phyloP scores from a whole-genome alignment of 768 basidiomycete genomes.

The Clathrus columnatus region DNA sequence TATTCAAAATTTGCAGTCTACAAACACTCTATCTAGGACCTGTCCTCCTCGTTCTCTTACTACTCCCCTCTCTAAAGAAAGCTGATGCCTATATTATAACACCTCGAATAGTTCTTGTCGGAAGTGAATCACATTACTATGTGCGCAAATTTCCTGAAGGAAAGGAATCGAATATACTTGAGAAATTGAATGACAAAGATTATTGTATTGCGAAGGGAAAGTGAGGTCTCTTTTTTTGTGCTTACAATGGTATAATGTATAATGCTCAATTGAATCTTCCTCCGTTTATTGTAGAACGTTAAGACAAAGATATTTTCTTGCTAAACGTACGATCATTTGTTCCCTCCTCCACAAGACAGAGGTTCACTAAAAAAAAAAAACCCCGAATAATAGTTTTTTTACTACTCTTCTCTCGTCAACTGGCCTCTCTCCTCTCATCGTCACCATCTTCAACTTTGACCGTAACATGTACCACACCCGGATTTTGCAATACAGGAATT shows the following conservation, averaged over 20 bases:
- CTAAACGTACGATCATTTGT: slow-evolving; percentile 2
- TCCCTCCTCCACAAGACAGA: neutral
- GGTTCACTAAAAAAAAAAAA: neutral
- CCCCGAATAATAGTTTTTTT: neutral
- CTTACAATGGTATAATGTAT: neutral
- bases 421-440: slow-evolving; percentile 22
- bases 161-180: slow-evolving; percentile 22
- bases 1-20: slow-evolving; percentile 23
- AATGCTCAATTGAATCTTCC: too few species aligned
- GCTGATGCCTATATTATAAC: slow-evolving; percentile 26
- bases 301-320: neutral
- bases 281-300: neutral
- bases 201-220: slow-evolving; percentile 21
- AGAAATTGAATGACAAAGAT: slow-evolving; percentile 23
- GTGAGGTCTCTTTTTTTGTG: neutral
- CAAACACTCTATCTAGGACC: slow-evolving; percentile 40
- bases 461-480: slow-evolving; percentile 33
- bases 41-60: slow-evolving; percentile 30
- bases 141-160: slow-evolving; percentile 14
- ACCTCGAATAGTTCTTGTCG: slow-evolving; percentile 30
- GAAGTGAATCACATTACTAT: slow-evolving; percentile 35
- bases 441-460: slow-evolving; percentile 21
- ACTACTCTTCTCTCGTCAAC: slow-evolving; percentile 28
- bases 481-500: slow-evolving; percentile 32
- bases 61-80: slow-evolving; percentile 34